Evolutionary conservation across 2,329 filamentous ascomycete species (phyloP).

Genomic region (Aspergillus sp.): DNA sequence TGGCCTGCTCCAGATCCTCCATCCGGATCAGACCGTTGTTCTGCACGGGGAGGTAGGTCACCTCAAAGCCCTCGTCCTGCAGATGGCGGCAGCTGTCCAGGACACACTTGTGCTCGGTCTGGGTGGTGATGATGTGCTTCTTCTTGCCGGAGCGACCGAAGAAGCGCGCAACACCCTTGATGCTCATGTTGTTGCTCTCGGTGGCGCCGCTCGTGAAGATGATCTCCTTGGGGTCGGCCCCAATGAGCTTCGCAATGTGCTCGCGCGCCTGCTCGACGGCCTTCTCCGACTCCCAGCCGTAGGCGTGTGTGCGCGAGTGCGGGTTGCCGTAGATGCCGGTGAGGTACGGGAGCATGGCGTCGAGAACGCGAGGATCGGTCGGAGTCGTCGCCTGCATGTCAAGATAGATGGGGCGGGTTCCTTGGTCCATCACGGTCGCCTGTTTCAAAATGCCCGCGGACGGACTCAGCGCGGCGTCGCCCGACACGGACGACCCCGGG

Average conservation of each 20-base stretch:
- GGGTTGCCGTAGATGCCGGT: constrained; percentile 95
- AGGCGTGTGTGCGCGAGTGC: constrained; percentile 94
- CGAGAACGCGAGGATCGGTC: constrained; percentile 87
- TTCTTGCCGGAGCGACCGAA: constrained; percentile 93
- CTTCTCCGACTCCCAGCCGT: constrained; percentile 97
- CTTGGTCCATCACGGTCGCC: constrained; percentile 89
- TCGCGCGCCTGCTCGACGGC: constrained; percentile 83
- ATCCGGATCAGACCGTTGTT: constrained; percentile 81
- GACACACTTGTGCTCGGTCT: constrained; percentile 99
- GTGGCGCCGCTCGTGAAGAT: constrained; percentile 98
- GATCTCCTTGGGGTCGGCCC: constrained; percentile 94
- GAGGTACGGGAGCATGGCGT: constrained; percentile 94
- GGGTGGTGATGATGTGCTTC: constrained; percentile 95
- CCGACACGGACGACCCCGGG: constrained; percentile 57
- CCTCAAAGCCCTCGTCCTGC: constrained; percentile 92
- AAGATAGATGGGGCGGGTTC: constrained; percentile 90
- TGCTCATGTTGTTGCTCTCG: constrained; percentile 99
- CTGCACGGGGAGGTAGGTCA: constrained; percentile 95
- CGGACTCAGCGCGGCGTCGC: constrained; percentile 74
- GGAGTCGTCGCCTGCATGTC: constrained; percentile 98
- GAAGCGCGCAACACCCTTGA: constrained; percentile 96
- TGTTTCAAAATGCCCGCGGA: constrained; percentile 82
- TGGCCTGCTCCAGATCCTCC: constrained; percentile 80
- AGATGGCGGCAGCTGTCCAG: constrained; percentile 95
- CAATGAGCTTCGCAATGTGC: constrained; percentile 82